Evolutionary conservation across 495 filamentous ascomycete genomes (phyloP), one percentile per base, ranked within the genome.

Genomic region (Arthonia radiata): DNA sequence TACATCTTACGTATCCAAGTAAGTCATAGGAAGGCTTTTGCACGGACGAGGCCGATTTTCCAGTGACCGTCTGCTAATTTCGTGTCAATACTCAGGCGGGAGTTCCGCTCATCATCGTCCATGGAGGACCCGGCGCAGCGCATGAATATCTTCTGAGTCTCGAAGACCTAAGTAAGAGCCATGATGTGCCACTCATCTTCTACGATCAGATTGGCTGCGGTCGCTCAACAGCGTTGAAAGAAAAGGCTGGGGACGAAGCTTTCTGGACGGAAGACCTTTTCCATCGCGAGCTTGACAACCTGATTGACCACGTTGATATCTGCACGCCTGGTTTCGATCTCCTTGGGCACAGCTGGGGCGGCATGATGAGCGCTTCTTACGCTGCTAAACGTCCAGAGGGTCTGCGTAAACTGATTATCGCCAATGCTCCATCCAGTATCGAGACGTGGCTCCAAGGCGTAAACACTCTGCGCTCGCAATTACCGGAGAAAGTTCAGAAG

Each of bases 171-270:
- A n/a, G n/a, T n/a, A n/a, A n/a, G n/a, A n/a, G n/a, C n/a, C n/a
- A n/a, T n/a, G n/a, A n/a, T n/a, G n/a, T n/a, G n/a, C n/a, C n/a
- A n/a, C n/a, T n/a, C n/a, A n/a, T n/a, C n/a, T n/a, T 62, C 35
- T 66, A 66, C 36, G 58, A 63, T 34, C 57, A 63, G 31, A 36
- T 64, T 29, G 56, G 57, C 12, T 54, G 48, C 35, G 59, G 55
- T 8, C 15, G 31, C 4, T 56, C 48, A 13, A 59, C 59, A 0
- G 56, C 50, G 28, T 41, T 60, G 5, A 46, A 34, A 2, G 43
- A 56, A 4, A 55, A 49, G 21, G 29, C 23, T 1, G 48, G 48
- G 14, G 50, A 57, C 26, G 37, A 40, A 12, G 27, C 25, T 0
- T 60, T 63, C 41, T 66, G 56, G 56, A 51, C 46, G 0, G 26